Evolutionary conservation across 225 moss, liverwort and hornwort genomes (phyloP), one percentile per base, ranked within the genome.

Genomic region (Asterella californica): DNA sequence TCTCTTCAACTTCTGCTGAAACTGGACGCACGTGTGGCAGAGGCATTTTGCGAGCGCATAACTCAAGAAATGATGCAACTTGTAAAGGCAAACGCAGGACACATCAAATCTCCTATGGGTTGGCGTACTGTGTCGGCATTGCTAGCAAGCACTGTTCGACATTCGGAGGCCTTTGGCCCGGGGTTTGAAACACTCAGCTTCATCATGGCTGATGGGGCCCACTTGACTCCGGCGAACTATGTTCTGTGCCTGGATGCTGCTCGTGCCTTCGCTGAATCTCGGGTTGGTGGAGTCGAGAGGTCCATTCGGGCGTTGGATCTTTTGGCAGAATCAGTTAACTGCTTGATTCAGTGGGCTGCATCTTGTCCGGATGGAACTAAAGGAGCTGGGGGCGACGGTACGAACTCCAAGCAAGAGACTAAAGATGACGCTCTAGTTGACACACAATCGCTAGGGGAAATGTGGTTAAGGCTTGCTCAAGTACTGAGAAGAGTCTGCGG

Each of bases 141-240:
- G 59, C 87, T 99, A 79, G 90, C 99, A 37, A 95, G 93, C 74
- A 99, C 99, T 62, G 99, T 95, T 62, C 91, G 99, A 73, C 92
- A 99, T 83, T 92, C 92, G 42, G 99, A 95, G 83, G 99, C 99
- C 57, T 99, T 94, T 61, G 95, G 91, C 73, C 92, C 99, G 83
- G 99, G 99, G 76, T 99, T 99, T 85, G 95, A 99, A 81, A 94
- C 99, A n/a, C 92, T 99, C 29, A 88, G 89, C 46, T 99, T 95
- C 76, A 93, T 99, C 80, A 99, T 99, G 99, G 84, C 92, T 72
- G 93, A 99, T 82, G 99, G 94, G 63, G 95, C 91, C 46, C 99
- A 99, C 82, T 86, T 99, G 81, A 92, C 93, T 72, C 88, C 95
- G 67, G 95, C 94, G 14, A 99, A 99, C 83, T 99, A 95, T 79